Evolutionary conservation across 805 yeast genomes (phyloP).

Genomic region (Candida maris): DNA sequence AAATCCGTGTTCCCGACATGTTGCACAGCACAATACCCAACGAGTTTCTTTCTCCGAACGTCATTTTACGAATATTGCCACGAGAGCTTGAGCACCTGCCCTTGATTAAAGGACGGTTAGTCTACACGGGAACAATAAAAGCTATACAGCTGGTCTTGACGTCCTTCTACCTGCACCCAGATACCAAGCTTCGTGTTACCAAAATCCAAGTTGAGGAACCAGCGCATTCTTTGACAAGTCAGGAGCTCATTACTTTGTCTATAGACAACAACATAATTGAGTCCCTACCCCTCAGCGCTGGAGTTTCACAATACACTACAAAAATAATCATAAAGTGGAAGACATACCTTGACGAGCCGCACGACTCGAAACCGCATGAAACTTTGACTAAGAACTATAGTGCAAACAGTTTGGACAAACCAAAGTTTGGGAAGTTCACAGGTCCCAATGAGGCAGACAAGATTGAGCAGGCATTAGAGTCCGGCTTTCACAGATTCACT

Average conservation of each 20-base stretch:
- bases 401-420: slow-evolving; percentile 19
- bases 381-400: no score
- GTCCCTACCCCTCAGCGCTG: slow-evolving; percentile 7
- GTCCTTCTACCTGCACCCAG: slow-evolving; percentile 52
- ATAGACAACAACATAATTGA: slow-evolving; percentile 22
- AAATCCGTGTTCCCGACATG: slow-evolving; percentile 47
- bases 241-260: slow-evolving; percentile 27
- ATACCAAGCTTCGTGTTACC: slow-evolving; percentile 50
- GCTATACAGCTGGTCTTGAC: slow-evolving; percentile 52
- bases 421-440: slow-evolving; percentile 18
- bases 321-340: slow-evolving; percentile 55
- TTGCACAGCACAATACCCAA: slow-evolving; percentile 44
- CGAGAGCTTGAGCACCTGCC: slow-evolving; percentile 53
- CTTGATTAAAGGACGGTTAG: slow-evolving; percentile 47
- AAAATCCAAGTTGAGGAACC: slow-evolving; percentile 35
- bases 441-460: slow-evolving; percentile 4
- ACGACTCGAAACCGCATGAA: slow-evolving; percentile 29
- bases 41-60: slow-evolving; percentile 40
- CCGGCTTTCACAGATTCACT: slow-evolving; percentile 3
- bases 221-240: slow-evolving; percentile 18
- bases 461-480: background rate
- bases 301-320: slow-evolving; percentile 38
- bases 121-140: slow-evolving; percentile 55
- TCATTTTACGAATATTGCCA: slow-evolving; percentile 56
- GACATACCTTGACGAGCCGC: slow-evolving; percentile 49